Evolutionary conservation across 169 alveolate species (phyloP), one percentile per base, ranked within the genome.

Genomic region (Plasmodium adleri): DNA sequence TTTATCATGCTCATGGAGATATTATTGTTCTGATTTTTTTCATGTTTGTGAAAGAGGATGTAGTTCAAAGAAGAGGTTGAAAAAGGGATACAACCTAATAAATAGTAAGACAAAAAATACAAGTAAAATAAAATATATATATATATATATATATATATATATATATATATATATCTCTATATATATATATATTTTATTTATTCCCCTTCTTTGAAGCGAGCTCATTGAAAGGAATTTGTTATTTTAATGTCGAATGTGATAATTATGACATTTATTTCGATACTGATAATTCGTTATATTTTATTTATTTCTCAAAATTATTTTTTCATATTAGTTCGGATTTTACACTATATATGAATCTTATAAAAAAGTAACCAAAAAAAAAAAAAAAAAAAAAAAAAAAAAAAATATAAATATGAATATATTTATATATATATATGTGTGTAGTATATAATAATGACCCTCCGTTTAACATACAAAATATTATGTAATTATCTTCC

Each of bases 41-140:
- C 70, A 80, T 17, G 52, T 67, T 4, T 80, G 90, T 12, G 83
- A 80, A 32, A n/a, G 64, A 47, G 90, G 90, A 1, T 80, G 90
- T 39, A 67, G 90, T 20, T 80, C 64, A 10, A 80, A 66, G 60
- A 80, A 66, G 28, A 68, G 58, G 43, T 60, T 80, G 12, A 66
- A 52, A 60, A 60, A 22, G 54, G 90, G 90, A 13, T 80, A 80
- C 50, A 80, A 80, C 64, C 28, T 80, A 56, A 49, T 80, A 67
- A 80, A 67, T 45, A 80, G 90, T 80, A 67, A 67, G 62, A 17
- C 2, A 32, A 50, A 47, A 73, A 66, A 67, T 6, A 39, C 10
- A 5, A 32, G 10, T 12, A 13, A 6, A 15, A 24, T 9, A 15
- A 56, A 68, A 22, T 24, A 71, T 3, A 52, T 9, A 64, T 24